Evolutionary conservation across 331 rosid genomes (phyloP), one percentile per base, ranked within the genome.

Genomic region (Acacia pycnantha): DNA sequence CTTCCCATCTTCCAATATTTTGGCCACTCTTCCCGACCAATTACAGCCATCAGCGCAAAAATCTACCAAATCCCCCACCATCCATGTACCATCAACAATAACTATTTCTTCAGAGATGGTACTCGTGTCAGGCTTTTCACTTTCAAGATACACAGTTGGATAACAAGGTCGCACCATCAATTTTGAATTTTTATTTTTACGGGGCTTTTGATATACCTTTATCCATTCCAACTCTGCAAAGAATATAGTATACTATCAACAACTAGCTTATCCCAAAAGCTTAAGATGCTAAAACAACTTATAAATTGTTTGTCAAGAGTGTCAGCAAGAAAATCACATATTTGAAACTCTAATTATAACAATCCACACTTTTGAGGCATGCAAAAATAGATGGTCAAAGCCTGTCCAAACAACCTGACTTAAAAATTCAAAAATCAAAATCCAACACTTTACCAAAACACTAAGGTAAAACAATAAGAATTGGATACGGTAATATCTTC

Each of bases 51-150:
- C 97, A 18, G 62, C 27, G 82, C 69, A 81, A 96, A 98, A 95
- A 85, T 95, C 99, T 35, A 95, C 96, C 85, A 92, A 88, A 88
- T 95, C 90, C 67, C 98, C 99, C 73, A 88, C 88, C 82, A 88
- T 92, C 99, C 96, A 90, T 40, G 2, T 67, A 54, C 87, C 84
- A 54, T 73, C 65, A 75, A 85, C 81, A 58, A 90, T 70, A 68
- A 90, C 93, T 41, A 87, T 56, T 62, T 70, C 85, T 85, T 87
- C 90, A 27, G 83, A 79, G 79, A 84, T 83, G 71, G 86, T 64
- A 85, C 76, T 80, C n/a, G 58, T 51, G 74, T 86, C 90, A 53
- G 82, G 87, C 65, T 75, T 84, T 80, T 90, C 87, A 77, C 91
- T 88, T 86, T 88, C 85, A 37, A 26, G 76, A 82, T 70, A 77